A percentile compares a stretch with the other conserved stretches of the same genome.
Evolutionary conservation across 2,329 filamentous ascomycete genomes (phyloP).

Genomic region (Rasamsonia emersonii): DNA sequence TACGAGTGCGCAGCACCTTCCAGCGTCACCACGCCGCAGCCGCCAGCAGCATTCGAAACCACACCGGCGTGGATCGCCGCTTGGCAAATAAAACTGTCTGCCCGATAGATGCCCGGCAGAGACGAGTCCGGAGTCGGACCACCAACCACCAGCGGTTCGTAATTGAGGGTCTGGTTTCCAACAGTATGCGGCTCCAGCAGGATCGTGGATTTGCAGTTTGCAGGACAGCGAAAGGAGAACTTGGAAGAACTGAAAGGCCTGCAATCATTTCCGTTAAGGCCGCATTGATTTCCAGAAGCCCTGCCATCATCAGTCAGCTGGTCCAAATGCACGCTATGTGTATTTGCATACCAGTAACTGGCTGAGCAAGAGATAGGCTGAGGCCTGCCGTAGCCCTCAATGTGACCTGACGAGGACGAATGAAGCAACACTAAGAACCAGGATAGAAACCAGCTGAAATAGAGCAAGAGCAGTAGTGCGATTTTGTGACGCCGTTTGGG

Average conservation of each 20-base stretch:
- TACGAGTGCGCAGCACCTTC: conserved; percentile 61
- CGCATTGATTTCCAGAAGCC: conserved; percentile 39
- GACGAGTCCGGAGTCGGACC: conserved; percentile 33
- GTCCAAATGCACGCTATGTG: not conserved
- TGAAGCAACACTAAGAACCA: conserved; percentile 39
- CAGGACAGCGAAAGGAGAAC: conserved; percentile 49
- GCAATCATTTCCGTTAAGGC: conserved; percentile 47
- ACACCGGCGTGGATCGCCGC: conserved; percentile 77
- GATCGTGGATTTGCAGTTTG: conserved; percentile 41
- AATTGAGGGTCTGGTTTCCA: conserved; percentile 44
- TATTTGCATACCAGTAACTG: conserved; percentile 35
- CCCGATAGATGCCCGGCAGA: conserved; percentile 60
- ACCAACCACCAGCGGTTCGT: conserved; percentile 45
- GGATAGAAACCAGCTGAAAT: conserved; percentile 39
- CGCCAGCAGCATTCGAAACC: conserved; percentile 61
- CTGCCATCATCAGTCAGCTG: conserved; percentile 15
- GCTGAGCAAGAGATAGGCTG: conserved; percentile 37
- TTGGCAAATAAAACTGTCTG: conserved; percentile 80
- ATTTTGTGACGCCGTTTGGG: conserved; percentile 40
- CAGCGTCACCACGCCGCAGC: conserved; percentile 71
- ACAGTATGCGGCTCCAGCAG: conserved; percentile 44
- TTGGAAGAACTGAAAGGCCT: conserved; percentile 46
- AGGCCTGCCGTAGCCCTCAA: conserved; percentile 41
- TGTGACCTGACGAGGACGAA: conserved; percentile 38
- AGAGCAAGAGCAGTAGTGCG: conserved; percentile 33